Evolutionary conservation across 148 eudicot species (phyloP).

Genomic region (Nepenthes gracilis): DNA sequence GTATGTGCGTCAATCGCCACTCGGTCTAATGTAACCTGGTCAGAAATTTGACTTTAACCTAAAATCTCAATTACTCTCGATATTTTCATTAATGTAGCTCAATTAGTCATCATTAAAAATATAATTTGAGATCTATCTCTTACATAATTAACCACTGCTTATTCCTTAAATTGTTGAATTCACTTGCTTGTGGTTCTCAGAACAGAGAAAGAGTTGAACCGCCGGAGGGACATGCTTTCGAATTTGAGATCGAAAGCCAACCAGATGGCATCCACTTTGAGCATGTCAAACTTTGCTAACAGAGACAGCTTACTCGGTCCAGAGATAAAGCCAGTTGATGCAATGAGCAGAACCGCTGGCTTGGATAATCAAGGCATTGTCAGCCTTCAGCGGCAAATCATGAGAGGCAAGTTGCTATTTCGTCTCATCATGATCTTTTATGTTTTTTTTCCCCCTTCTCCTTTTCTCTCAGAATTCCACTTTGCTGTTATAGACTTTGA

Average conservation of each 20-base stretch:
- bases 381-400: constrained; percentile 77
- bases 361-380: constrained; percentile 77
- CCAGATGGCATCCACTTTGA: constrained; percentile 85
- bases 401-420: constrained; percentile 57
- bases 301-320: constrained; percentile 92
- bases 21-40: too few relatives aligned
- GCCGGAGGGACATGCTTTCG: constrained; percentile 63
- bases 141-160: too few relatives aligned
- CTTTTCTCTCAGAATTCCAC: background rate
- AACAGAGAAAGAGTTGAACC: constrained; percentile 77
- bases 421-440: background rate
- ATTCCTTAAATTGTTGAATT: too few relatives aligned
- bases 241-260: constrained; percentile 71
- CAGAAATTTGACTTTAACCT: too few relatives aligned
- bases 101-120: too few relatives aligned
- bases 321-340: constrained; percentile 70
- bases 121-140: too few relatives aligned
- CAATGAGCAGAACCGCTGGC: constrained; percentile 54
- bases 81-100: too few relatives aligned
- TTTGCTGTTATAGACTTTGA: background rate
- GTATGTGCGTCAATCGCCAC: too few relatives aligned
- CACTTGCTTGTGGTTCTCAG: constrained; percentile 13
- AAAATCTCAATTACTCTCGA: too few relatives aligned
- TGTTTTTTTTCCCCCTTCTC: background rate
- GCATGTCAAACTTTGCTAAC: constrained; percentile 75